Evolutionary conservation across 2,329 filamentous ascomycete genomes (phyloP), one percentile per base, ranked within the genome.

Genomic region (Trichoderma lentiforme): DNA sequence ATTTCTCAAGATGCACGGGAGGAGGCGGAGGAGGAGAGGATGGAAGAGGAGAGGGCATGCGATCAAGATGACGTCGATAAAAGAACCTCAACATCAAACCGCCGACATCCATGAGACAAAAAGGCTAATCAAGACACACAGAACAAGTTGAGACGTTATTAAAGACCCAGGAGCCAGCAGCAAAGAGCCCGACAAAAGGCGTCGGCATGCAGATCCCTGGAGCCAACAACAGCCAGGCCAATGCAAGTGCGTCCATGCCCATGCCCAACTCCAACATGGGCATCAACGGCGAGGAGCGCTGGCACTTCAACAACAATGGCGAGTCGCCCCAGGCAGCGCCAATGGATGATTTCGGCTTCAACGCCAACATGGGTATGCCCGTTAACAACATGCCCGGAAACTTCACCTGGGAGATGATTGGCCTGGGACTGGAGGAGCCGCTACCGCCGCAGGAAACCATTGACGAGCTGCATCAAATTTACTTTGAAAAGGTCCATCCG

Each of bases 131-230:
- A 24, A 26, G n/a, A 11, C 51, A 9, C n/a, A 18, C 67, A 97
- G 94, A 95, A 81, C 95, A 98, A 86, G 95, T 98, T 70, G 95
- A 98, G 84, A 96, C 92, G 2, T 84, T 98, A 71, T 85, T 98
- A 73, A 97, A 95, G 83, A 93, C 89, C 6, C 92, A 97, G 79
- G 92, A 77, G 57, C 74, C 75, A 4, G 64, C 78, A 34, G 73
- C 71, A 28, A 73, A 69, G 30, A 75, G 72, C 73, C 76, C 81
- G 24, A 77, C 80, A 71, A 82, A 81, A 75, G 76, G 78, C 39
- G 76, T 82, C 18, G 73, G 71, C 53, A 75, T 79, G 51, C 66
- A 79, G 34, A 73, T 79, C 21, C 69, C 76, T 43, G 47, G 72
- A 70, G 63, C 74, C 51, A 73, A 73, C 76, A 73, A 77, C 76